Base-by-base conservation (phyloP, 495 filamentous ascomycete species). In the Friedmanniomyces endolithicus region DNA sequence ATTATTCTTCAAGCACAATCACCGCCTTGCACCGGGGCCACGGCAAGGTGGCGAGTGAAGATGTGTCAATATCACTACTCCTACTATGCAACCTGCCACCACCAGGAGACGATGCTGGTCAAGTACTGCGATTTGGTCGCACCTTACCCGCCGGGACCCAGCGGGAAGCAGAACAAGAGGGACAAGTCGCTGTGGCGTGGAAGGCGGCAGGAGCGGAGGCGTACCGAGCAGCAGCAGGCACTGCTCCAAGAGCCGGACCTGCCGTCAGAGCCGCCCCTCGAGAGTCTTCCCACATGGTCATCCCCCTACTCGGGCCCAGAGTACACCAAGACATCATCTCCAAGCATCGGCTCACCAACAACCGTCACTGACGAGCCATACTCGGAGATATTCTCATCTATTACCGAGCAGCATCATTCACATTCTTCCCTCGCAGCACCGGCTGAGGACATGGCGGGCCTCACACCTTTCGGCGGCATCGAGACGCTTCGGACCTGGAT, bases 11-110 rank as follows among this genome's bases (percentile, higher is more conserved):
- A 31, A 31, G 27, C 27, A 31, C 27, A 31, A 31, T 31, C 9
- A 9, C 27, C 3, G 27, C 27, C 3, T 31, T 45, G 12, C 34
- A 12, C 2, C 37, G 50, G 37, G 43, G 23, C 12, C 33, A 35
- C 16, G 14, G 16, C 37, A 19, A 41, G 23, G 44, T 9, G 27
- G 27, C 27, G 27, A 3, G 9, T 4, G 4, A 25, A 6, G 11
- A 55, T 55, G 53, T 55, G 53, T 29, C 45, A 27, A 22, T 55
- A 55, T 24, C n/a, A 11, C 8, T 55, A 55, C 19, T 19, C 3
- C 34, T 55, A 22, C 24, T 55, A 37, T 22, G 1, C 25, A 16
- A 3, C 20, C 44, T 55, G 53, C 45, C 29, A 25, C 24, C 53
- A 55, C 53, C 53, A 55, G 24, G 6, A 37, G 34, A 48, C 25